Conservation (phyloP, 2,329 filamentous ascomycete species). For the Zasmidium citrigriseum region DNA sequence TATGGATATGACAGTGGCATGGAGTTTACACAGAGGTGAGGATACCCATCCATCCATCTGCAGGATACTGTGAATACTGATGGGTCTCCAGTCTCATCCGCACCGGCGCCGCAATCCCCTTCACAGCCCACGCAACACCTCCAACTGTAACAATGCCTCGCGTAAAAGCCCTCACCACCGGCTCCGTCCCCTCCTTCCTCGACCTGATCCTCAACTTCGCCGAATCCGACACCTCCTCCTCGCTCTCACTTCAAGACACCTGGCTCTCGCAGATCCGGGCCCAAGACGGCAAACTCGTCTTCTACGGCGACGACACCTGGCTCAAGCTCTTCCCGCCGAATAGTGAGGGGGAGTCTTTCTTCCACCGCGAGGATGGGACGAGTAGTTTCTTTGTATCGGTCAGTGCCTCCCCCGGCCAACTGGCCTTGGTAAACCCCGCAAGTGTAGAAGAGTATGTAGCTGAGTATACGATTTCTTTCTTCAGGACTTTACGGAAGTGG, state of each 20-base stretch:
- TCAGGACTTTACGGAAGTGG: slow-evolving; percentile 95
- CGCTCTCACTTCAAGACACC: slow-evolving; percentile 84
- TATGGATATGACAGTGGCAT: slow-evolving; percentile 81
- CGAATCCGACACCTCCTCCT: slow-evolving; percentile 88
- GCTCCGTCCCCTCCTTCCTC: slow-evolving; percentile 96
- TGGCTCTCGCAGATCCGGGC: slow-evolving; percentile 93
- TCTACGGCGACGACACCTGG: slow-evolving; percentile 99
- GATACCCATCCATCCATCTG: background rate
- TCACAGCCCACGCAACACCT: slow-evolving; percentile 93
- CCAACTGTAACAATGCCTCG: slow-evolving; percentile 98
- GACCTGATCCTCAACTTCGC: slow-evolving; percentile 96
- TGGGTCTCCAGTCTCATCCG: slow-evolving; percentile 68
- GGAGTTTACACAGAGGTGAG: slow-evolving; percentile 79
- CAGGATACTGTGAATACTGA: slow-evolving; percentile 2
- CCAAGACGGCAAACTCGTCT: slow-evolving; percentile 75
- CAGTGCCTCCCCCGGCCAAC: slow-evolving; percentile 44
- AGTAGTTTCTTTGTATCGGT: slow-evolving; percentile 98
- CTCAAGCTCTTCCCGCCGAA: slow-evolving; percentile 82
- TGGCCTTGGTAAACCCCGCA: slow-evolving; percentile 29
- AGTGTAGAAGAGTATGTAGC: slow-evolving; percentile 30
- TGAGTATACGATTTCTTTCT: slow-evolving; percentile 33
- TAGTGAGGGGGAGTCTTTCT: slow-evolving; percentile 51
- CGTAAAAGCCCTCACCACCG: slow-evolving; percentile 95
- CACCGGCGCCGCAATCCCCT: slow-evolving; percentile 80
- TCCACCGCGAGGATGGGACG: slow-evolving; percentile 85